Base-by-base conservation (phyloP, 148 eudicot genomes). In the Rhododendron simsii region DNA sequence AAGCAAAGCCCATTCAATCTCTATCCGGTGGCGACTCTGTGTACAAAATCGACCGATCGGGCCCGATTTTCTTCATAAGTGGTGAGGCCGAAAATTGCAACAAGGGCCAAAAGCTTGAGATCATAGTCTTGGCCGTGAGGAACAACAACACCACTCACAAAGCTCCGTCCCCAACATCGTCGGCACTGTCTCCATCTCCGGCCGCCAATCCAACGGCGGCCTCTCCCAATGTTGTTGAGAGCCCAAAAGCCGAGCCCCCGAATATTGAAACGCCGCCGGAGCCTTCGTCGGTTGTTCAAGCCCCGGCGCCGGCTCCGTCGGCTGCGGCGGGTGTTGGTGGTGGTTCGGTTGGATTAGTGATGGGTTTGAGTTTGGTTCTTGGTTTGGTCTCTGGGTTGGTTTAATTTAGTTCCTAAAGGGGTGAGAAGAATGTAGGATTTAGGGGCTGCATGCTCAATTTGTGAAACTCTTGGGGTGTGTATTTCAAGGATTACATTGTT, bases 1-100 rank as follows among this genome's bases (percentile, higher is more conserved):
- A 87, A 30, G 51, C 86, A 2, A 86, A 84, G 12, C 91, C 91
- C n/a, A 39, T 65, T 2, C 55, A 50, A 20, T 28, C 81, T 21
- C 51, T 91, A 3, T 28, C 65, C 0, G 67, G 78, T 1, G 86
- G 87, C 11, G 65, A 83, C 33, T 87, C 91, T 0, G 81, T 18
- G 14, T 87, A 87, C 90, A 67, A 87, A 77, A 55, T 91, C 9
- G 26, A 81, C 2, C 67, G 53, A 33, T 88, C 92, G 0, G 92
- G 92, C 3, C 84, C 83, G 21, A 84, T 85, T 50, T 85, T 33
- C 59, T 89, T 89, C 80, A 86, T 89, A 16, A 89, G 91, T 14
- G 91, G 91, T 20, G 74, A 85, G 7, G 88, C 57, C 12, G 88
- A 85, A 14, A 89, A 87, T 2, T 89, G 91, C 53, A n/a, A 69